These are phyloP conservation scores for Penicillium angulare DNA, from an alignment of 495 filamentous ascomycete species.

Conservation along the genomic window DNA sequence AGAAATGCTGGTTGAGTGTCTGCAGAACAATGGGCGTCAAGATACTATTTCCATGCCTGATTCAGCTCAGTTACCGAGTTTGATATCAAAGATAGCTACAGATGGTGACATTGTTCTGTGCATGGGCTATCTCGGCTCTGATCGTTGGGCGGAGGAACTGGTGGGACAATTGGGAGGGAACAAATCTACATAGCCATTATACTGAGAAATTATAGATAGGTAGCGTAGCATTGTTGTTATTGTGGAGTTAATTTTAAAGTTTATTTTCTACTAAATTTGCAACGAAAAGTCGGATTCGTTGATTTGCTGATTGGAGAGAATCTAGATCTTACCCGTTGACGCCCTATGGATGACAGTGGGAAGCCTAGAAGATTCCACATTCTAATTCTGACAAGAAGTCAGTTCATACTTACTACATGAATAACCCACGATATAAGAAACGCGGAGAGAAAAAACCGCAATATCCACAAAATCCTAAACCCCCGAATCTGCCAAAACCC, in stretches of 20 bases:
- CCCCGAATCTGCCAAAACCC: no score
- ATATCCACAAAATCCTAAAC: no score
- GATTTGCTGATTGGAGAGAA: no score
- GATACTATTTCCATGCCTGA: neutral
- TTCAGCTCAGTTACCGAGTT: neutral
- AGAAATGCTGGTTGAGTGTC: neutral
- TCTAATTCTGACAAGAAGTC: no score
- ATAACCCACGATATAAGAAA: no score
- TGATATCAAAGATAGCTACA: neutral
- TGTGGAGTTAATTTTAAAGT: no score
- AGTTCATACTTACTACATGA: no score
- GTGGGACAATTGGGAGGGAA: neutral
- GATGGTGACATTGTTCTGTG: neutral
- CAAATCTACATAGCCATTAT: neutral
- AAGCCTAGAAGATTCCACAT: neutral
- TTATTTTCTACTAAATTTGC: no score
- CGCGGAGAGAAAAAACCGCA: no score
- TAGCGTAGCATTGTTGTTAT: no score
- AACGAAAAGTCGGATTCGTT: no score
- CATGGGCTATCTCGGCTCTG: neutral
- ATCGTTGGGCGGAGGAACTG: neutral
- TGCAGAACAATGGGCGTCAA: neutral
- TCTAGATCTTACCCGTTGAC: neutral
- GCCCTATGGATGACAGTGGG: constrained; percentile 9
- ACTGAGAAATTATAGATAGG: neutral